A percentile compares a stretch with the other conserved stretches of the same genome.
Conservation (phyloP, 2,329 filamentous ascomycete genomes). For the Penicillium palitans region DNA sequence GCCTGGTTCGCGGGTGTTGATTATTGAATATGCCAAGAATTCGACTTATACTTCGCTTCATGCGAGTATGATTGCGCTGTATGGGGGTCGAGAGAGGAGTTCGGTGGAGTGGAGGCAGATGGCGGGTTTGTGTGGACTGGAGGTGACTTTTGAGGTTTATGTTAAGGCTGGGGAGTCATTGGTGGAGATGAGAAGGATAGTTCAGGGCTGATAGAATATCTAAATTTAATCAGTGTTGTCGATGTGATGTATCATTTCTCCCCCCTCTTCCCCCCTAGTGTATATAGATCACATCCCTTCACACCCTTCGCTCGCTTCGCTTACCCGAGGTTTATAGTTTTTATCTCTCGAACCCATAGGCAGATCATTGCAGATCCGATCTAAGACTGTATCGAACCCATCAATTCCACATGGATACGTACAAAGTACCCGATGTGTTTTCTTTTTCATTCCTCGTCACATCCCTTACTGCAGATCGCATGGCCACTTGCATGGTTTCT, state of each 20-base stretch:
- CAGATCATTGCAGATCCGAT: not conserved
- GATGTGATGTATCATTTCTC: not conserved
- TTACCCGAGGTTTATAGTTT: not conserved
- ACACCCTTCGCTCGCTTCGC: not conserved
- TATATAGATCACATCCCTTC: conserved; percentile 4
- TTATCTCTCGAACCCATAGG: not conserved
- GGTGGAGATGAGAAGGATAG: conserved; percentile 36
- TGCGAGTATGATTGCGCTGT: conserved; percentile 41
- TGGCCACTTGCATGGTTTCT: conserved; percentile 15
- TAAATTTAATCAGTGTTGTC: not conserved
- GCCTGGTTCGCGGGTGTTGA: conserved; percentile 35
- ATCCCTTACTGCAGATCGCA: conserved; percentile 18
- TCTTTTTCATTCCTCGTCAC: conserved; percentile 5
- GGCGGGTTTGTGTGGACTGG: conserved; percentile 34
- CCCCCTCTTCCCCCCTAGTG: not conserved
- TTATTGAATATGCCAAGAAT: conserved; percentile 42
- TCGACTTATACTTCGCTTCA: conserved; percentile 38
- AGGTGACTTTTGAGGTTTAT: conserved; percentile 40
- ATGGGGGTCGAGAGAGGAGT: conserved; percentile 37
- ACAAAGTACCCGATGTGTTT: not conserved
- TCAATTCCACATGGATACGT: not conserved
- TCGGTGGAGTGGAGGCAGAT: conserved; percentile 38
- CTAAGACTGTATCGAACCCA: not conserved
- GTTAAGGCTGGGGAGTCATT: conserved; percentile 35
- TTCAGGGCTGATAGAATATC: not conserved